Conservation (phyloP, 2,329 filamentous ascomycete species). For the Metarhizium brunneum region DNA sequence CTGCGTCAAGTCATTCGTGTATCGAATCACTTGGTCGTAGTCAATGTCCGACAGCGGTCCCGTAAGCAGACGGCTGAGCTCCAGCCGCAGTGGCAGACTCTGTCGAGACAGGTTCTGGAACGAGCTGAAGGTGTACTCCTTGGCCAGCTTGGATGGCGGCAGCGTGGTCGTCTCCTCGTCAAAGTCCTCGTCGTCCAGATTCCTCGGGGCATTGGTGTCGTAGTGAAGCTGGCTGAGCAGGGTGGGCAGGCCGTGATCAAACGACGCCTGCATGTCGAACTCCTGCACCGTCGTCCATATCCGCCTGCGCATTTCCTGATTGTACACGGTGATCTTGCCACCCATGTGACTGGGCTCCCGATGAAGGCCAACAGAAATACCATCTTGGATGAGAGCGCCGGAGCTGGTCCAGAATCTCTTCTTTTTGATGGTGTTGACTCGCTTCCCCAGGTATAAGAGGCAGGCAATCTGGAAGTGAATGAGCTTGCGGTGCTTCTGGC, state of each 20-base stretch:
- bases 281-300: constrained; percentile 54
- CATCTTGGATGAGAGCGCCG: constrained; percentile 46
- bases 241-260: constrained; percentile 51
- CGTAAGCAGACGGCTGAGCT: constrained; percentile 47
- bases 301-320: constrained; percentile 52
- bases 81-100: constrained; percentile 45
- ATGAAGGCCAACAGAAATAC: constrained; percentile 49
- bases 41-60: constrained; percentile 45
- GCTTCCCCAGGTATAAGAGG: constrained; percentile 50
- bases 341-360: constrained; percentile 48
- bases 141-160: constrained; percentile 39
- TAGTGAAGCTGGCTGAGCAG: constrained; percentile 47
- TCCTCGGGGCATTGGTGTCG: constrained; percentile 45
- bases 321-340: constrained; percentile 46
- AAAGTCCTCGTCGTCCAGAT: constrained; percentile 50
- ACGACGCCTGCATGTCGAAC: constrained; percentile 53
- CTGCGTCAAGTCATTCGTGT: constrained; percentile 51
- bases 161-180: constrained; percentile 41
- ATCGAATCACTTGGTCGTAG: constrained; percentile 53
- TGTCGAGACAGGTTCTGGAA: constrained; percentile 50
- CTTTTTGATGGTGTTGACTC: constrained; percentile 55
- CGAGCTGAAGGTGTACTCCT: constrained; percentile 48
- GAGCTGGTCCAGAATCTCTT: constrained; percentile 54
- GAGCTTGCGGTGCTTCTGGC: constrained; percentile 50
- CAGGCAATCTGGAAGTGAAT: constrained; percentile 54